A percentile compares a stretch with the other conserved stretches of the same genome.
phyloP scores from a whole-genome alignment of 306 rosid genomes.

The Trifolium pratense region DNA sequence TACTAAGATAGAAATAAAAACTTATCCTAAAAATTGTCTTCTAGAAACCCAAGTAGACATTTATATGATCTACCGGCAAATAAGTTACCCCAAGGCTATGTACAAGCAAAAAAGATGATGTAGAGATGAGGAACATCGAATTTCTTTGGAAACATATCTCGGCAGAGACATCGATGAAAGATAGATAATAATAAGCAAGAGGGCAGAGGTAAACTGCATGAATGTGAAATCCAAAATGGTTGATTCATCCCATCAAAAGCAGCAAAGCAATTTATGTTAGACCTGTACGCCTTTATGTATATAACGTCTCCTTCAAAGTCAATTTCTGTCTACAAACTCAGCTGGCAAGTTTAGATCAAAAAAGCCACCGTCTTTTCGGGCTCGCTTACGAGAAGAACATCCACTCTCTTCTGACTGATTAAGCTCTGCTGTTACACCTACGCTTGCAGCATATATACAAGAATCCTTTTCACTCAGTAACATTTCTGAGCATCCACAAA shows the following conservation, averaged over 20 bases:
- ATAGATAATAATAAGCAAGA: constrained; percentile 35
- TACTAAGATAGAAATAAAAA: constrained; percentile 39
- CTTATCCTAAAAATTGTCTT: constrained; percentile 45
- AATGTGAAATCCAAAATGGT: constrained; percentile 45
- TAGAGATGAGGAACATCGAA: constrained; percentile 24
- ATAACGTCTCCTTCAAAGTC: constrained; percentile 54
- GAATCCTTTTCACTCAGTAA: constrained; percentile 53
- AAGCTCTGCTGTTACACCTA: constrained; percentile 66
- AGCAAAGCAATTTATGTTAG: constrained; percentile 61
- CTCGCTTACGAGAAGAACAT: constrained; percentile 74
- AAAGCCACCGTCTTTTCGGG: constrained; percentile 72
- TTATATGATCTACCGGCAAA: constrained; percentile 51
- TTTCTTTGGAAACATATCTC: constrained; percentile 40
- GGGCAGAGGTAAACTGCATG: constrained; percentile 13
- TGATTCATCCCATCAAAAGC: constrained; percentile 48
- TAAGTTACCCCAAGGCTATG: constrained; percentile 51
- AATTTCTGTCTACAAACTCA: constrained; percentile 77
- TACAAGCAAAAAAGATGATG: constrained; percentile 44
- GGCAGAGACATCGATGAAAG: constrained; percentile 34
- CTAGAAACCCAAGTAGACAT: constrained; percentile 45
- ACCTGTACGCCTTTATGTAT: constrained; percentile 68
- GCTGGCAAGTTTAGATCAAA: constrained; percentile 98
- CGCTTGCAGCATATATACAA: constrained; percentile 56
- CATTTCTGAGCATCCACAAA: constrained; percentile 52
- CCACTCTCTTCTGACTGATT: constrained; percentile 69